A percentile compares a stretch with the other conserved stretches of the same genome.
phyloP scores from a whole-genome alignment of 768 basidiomycete genomes.

The Rubroboletus satanas region DNA sequence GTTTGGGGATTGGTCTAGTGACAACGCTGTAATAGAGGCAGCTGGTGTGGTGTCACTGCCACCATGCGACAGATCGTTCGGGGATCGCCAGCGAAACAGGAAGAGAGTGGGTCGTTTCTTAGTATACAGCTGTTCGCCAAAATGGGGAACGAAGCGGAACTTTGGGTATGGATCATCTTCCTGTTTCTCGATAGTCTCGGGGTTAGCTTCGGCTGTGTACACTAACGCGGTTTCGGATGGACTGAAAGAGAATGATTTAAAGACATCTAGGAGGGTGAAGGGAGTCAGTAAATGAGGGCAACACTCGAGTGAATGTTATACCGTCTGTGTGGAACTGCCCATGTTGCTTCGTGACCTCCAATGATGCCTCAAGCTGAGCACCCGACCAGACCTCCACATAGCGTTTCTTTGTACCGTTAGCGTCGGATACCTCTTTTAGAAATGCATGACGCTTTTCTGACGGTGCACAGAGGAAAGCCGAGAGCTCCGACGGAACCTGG shows the following conservation, averaged over 20 bases:
- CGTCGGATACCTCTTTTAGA: constrained; percentile 37
- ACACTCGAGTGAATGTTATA: constrained; percentile 16
- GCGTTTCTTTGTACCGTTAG: constrained; percentile 37
- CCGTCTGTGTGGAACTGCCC: constrained; percentile 63
- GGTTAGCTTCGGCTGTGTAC: constrained; percentile 59
- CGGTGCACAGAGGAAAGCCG: constrained; percentile 42
- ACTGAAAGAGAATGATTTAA: constrained; percentile 52
- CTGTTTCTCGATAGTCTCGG: constrained; percentile 14
- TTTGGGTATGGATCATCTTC: constrained; percentile 33
- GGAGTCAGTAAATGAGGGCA: neutral
- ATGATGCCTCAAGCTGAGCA: constrained; percentile 39
- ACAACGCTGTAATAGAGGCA: constrained; percentile 10
- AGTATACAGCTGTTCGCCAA: constrained; percentile 59
- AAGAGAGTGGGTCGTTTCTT: constrained; percentile 53
- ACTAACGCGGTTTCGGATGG: constrained; percentile 49
- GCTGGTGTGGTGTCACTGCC: constrained; percentile 6
- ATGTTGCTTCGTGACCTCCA: constrained; percentile 57
- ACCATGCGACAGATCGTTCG: neutral
- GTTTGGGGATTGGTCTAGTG: constrained; percentile 3
- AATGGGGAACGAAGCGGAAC: constrained; percentile 54
- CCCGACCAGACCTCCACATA: constrained; percentile 59
- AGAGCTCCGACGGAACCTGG: constrained; percentile 33
- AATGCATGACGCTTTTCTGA: constrained; percentile 41
- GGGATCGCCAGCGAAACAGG: constrained; percentile 45
- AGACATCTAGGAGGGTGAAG: constrained; percentile 39